These are phyloP conservation scores for Backusella luteola DNA, from an alignment of 192 early-diverging fungal genomes.

Conservation along the genomic window DNA sequence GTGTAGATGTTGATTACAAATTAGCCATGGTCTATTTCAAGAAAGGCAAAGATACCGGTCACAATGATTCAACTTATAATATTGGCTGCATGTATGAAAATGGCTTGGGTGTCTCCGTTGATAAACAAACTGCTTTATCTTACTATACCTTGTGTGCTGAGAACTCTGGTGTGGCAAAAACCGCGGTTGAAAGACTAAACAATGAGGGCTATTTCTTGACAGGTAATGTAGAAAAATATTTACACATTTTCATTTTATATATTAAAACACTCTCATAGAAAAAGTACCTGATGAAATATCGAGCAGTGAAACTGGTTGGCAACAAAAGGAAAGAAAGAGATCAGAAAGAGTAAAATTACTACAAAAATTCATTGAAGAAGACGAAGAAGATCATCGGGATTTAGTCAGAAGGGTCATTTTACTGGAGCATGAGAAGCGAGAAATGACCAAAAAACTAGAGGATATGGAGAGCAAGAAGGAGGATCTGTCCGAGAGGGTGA, in stretches of 20 bases:
- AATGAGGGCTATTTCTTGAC: background rate
- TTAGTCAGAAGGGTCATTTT: background rate
- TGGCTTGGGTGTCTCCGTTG: background rate
- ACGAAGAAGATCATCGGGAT: background rate
- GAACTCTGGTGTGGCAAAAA: background rate
- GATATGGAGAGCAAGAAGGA: background rate
- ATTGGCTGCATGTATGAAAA: background rate
- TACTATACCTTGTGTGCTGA: background rate
- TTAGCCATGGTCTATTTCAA: background rate
- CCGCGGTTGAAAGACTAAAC: background rate
- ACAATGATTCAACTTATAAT: background rate
- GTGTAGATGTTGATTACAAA: background rate
- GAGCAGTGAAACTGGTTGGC: background rate
- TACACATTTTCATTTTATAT: background rate
- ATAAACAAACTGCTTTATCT: background rate
- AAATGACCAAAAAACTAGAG: background rate
- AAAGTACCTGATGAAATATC: background rate
- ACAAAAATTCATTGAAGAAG: background rate
- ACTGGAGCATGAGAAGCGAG: background rate
- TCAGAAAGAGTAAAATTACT: background rate
- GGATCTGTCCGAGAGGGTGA: background rate
- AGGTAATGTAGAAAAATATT: background rate
- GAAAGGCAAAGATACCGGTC: background rate
- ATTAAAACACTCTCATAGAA: background rate
- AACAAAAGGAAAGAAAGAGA: background rate